These are phyloP conservation scores for Diversispora eburnea DNA, from an alignment of 192 early-diverging fungal species.

Conservation along the genomic window DNA sequence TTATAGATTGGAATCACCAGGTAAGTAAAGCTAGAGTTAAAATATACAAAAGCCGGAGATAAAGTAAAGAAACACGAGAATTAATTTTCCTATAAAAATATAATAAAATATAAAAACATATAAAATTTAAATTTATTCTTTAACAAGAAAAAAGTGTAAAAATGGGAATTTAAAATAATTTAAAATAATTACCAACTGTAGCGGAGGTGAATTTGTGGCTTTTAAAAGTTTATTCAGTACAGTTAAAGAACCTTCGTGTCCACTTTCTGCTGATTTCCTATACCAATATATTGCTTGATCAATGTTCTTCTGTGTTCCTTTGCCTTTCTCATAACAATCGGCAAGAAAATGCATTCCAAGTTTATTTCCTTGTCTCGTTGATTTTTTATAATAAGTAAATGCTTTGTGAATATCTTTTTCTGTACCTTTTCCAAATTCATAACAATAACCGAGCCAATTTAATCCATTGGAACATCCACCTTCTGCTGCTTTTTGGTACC, in stretches of 20 bases:
- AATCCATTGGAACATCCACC: background rate
- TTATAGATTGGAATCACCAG: too few species aligned
- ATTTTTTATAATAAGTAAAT: background rate
- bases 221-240: background rate
- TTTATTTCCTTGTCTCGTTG: background rate
- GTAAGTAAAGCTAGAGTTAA: too few species aligned
- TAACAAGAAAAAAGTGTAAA: too few species aligned
- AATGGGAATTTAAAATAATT: too few species aligned
- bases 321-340: background rate
- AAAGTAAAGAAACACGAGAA: too few species aligned
- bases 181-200: background rate
- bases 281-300: background rate
- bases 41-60: too few species aligned
- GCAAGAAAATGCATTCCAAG: background rate
- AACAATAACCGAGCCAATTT: background rate
- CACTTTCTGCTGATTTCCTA: background rate
- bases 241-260: background rate
- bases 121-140: too few species aligned
- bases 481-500: constrained; percentile 12
- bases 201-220: background rate
- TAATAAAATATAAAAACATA: too few species aligned
- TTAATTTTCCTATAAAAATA: too few species aligned
- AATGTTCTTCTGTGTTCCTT: background rate
- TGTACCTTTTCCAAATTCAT: background rate
- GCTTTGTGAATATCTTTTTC: background rate